Conservation (phyloP, 345 rosid species). For the Camelina neglecta region DNA sequence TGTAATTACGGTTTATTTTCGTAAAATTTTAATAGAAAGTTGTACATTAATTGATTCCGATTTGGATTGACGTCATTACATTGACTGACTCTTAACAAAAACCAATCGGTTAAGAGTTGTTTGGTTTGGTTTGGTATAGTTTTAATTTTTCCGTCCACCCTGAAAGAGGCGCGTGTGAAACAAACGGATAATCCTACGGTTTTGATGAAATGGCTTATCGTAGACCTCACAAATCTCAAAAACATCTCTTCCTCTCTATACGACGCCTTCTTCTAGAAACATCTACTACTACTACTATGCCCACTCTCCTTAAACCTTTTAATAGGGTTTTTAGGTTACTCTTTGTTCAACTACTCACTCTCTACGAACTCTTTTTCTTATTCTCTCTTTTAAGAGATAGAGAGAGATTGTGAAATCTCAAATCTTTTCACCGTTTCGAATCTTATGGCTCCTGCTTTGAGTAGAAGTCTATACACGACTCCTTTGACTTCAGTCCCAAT, state of each 20-base stretch:
- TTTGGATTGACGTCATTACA: too few relatives aligned
- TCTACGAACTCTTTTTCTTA: neutral
- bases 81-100: too few relatives aligned
- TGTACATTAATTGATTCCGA: too few relatives aligned
- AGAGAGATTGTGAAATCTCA: neutral
- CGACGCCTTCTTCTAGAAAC: conserved; percentile 51
- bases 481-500: conserved; percentile 59
- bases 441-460: conserved; percentile 74
- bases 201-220: conserved; percentile 58
- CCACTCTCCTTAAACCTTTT: conserved; percentile 46
- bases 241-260: too few relatives aligned
- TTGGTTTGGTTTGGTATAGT: too few relatives aligned
- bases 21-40: too few relatives aligned
- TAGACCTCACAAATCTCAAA: conserved; percentile 52
- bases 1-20: too few relatives aligned
- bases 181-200: conserved; percentile 44
- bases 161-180: conserved; percentile 23
- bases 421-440: conserved; percentile 5
- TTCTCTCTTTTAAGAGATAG: neutral
- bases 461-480: conserved; percentile 60
- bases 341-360: neutral
- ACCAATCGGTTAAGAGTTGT: too few relatives aligned
- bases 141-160: too few relatives aligned
- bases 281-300: conserved; percentile 25
- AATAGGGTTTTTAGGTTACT: conserved; percentile 53